Base-by-base conservation (phyloP, 352 stramenopile genomes). In the Phytopythium sindhum region DNA sequence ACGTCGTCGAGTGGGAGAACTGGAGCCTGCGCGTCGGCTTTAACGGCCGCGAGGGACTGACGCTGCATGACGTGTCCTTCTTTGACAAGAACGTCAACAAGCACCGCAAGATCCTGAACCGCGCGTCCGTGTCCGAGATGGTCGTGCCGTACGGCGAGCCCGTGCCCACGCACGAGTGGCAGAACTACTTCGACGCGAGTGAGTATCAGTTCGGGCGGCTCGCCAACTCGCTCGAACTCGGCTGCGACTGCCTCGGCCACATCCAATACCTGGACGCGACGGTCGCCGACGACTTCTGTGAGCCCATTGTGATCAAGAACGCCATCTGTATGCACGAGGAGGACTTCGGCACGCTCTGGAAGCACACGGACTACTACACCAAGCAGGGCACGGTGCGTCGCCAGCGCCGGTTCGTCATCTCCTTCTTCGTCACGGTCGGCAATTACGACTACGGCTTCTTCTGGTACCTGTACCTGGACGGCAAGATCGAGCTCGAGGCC, bases 381-480 rank as follows among this genome's bases (percentile, higher is more conserved):
- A 52, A 58, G 23, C 69, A 55, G 6, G 59, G 70, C 23, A 68
- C 67, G 9, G 87, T 95, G 24, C 74, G 86, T 54, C 71, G 86
- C 21, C 74, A 80, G 33, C 74, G 84, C 31, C 76, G 88, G 29
- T 75, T 96, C 52, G 84, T 96, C 14, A 80, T 95, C 55, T 88
- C 71, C 9, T 93, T 85, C 65, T 91, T 96, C 65, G 77, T 84
- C 51, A 95, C 88, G 11, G 87, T 95, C 33, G 88, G 84, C 54
- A 95, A 95, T 68, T 95, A 95, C 62, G 84, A 95, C 65, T 95
- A 92, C 65, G 68, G 86, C 14, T 91, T 90, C 59, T 92, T 91
- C 67, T 90, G 74, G 72, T 72, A 81, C 53, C 72, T 93, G 6
- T 84, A 84, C 68, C 78, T 87, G 19, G 81, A 95, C 65, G 82